These are phyloP conservation scores for Sphagnum contortum DNA, from an alignment of 225 moss, liverwort and hornwort genomes.

Conservation along the genomic window DNA sequence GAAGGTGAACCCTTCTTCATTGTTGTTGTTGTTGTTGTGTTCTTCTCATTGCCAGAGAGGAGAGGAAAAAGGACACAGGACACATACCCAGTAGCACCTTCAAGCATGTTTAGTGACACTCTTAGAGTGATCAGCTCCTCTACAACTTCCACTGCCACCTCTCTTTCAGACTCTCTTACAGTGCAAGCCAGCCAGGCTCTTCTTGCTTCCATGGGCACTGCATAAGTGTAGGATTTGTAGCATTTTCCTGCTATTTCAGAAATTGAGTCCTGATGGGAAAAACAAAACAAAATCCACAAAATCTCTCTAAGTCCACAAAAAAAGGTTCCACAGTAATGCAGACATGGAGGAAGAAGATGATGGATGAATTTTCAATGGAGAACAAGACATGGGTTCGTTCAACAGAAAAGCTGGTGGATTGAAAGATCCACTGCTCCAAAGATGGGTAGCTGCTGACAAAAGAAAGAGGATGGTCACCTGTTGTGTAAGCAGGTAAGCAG, in stretches of 20 bases:
- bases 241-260: slow-evolving; percentile 63
- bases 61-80: too few species aligned
- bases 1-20: too few species aligned
- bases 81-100: slow-evolving; percentile 88
- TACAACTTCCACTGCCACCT: slow-evolving; percentile 16
- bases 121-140: slow-evolving; percentile 58
- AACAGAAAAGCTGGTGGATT: too few species aligned
- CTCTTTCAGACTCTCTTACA: slow-evolving; percentile 35
- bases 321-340: too few species aligned
- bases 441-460: too few species aligned
- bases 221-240: slow-evolving; percentile 65
- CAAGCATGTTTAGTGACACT: slow-evolving; percentile 80
- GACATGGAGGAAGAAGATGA: too few species aligned
- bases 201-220: slow-evolving; percentile 39
- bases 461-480: slow-evolving; percentile 21
- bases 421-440: too few species aligned
- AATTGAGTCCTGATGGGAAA: slow-evolving; percentile 21
- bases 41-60: too few species aligned
- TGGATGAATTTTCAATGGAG: too few species aligned
- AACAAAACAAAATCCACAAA: not conserved
- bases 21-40: too few species aligned
- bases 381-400: too few species aligned
- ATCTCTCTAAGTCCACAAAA: not conserved
- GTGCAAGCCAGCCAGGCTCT: slow-evolving; percentile 19
- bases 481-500: slow-evolving; percentile 32